phyloP scores from a whole-genome alignment of 768 basidiomycete genomes.

The Collybia sordida region DNA sequence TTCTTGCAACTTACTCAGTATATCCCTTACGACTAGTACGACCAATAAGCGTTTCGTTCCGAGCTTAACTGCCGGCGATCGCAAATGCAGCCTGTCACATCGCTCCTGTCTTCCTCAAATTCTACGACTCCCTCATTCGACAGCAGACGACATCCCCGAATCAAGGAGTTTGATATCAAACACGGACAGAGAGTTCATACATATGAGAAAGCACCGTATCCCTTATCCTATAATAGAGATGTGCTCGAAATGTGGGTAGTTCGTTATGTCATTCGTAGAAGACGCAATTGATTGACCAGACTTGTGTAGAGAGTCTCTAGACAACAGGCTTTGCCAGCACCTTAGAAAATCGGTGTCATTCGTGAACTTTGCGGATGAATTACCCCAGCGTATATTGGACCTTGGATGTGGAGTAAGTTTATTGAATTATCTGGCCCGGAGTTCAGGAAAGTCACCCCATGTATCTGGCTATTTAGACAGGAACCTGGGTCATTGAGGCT shows the following conservation, averaged over 20 bases:
- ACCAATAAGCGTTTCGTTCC: background rate
- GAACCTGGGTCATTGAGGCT: constrained; percentile 72
- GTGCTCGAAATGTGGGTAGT: constrained; percentile 59
- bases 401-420: constrained; percentile 71
- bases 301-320: constrained; percentile 49
- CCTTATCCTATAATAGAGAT: constrained; percentile 66
- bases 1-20: background rate
- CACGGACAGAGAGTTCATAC: constrained; percentile 66
- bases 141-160: constrained; percentile 35
- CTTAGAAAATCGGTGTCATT: constrained; percentile 59
- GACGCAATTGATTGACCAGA: background rate
- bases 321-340: constrained; percentile 47
- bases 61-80: constrained; percentile 1
- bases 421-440: background rate
- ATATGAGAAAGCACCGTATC: constrained; percentile 80
- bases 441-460: constrained; percentile 2
- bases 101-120: constrained; percentile 12
- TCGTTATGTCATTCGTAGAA: background rate
- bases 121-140: constrained; percentile 26
- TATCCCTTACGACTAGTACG: constrained; percentile 1
- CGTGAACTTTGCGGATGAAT: constrained; percentile 50
- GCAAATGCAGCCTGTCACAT: constrained; percentile 19
- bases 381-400: constrained; percentile 59
- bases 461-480: constrained; percentile 40
- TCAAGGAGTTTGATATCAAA: constrained; percentile 58